Evolutionary conservation across 495 filamentous ascomycete genomes (phyloP).

Genomic region (Penicillium pancosmium): DNA sequence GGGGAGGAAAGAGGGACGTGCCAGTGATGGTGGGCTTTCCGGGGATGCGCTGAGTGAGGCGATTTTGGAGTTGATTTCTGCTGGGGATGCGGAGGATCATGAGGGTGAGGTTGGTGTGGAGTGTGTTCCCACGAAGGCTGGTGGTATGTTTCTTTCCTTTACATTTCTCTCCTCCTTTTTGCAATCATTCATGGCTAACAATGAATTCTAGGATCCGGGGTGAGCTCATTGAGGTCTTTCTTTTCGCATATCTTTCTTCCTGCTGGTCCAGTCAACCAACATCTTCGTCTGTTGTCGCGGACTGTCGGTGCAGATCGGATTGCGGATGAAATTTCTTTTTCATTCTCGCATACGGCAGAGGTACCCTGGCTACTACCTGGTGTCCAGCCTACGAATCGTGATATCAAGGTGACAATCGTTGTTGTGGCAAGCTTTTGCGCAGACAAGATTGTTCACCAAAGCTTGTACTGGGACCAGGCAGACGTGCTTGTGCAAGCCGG

Average conservation of each 20-base stretch:
- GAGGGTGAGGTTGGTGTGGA: conserved; percentile 21
- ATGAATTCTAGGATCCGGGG: conserved; percentile 24
- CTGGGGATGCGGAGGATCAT: conserved; percentile 1
- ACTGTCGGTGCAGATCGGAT: conserved; percentile 63
- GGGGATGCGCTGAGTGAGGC: conserved; percentile 10
- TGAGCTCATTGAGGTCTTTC: conserved; percentile 56
- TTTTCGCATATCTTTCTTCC: conserved; percentile 74
- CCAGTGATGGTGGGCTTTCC: not conserved
- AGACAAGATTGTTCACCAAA: conserved; percentile 73
- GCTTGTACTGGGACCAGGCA: conserved; percentile 86
- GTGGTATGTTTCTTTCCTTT: conserved; percentile 39
- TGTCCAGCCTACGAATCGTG: conserved; percentile 66
- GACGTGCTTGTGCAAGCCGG: conserved; percentile 76
- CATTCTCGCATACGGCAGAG: conserved; percentile 69
- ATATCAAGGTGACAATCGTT: conserved; percentile 69
- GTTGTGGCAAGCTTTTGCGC: conserved; percentile 73
- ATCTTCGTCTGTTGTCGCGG: conserved; percentile 69
- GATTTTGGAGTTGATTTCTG: conserved; percentile 14
- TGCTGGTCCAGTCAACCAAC: conserved; percentile 63
- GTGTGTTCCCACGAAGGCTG: conserved; percentile 39
- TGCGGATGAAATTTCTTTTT: conserved; percentile 58
- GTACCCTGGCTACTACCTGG: conserved; percentile 81
- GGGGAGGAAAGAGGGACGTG: conserved; percentile 5
- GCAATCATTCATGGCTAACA: not conserved
- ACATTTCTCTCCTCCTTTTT: too few species aligned